Evolutionary conservation across 352 stramenopile species (phyloP).

Genomic region (Phytophthora syringae): DNA sequence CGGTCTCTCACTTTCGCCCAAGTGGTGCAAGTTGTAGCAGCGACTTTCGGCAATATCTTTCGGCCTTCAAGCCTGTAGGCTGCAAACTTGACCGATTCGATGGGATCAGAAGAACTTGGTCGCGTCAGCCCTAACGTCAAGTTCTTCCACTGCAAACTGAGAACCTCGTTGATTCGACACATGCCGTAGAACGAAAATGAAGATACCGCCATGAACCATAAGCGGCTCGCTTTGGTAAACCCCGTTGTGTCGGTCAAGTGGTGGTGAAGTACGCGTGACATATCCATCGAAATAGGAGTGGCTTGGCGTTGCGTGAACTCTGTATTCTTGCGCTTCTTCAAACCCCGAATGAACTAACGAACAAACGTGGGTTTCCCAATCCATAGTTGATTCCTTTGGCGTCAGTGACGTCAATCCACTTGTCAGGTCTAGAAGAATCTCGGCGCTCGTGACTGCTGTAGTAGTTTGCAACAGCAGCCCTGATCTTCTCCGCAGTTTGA

Average conservation of each 20-base stretch:
- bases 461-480: slow-evolving; percentile 16
- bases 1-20: not conserved
- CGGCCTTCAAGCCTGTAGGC: slow-evolving; percentile 12
- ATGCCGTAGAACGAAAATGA: slow-evolving; percentile 19
- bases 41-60: slow-evolving; percentile 10
- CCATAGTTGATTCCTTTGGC: not conserved
- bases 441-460: slow-evolving; percentile 1
- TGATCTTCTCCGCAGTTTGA: slow-evolving; percentile 11
- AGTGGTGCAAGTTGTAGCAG: slow-evolving; percentile 5
- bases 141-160: slow-evolving; percentile 12
- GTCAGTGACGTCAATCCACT: slow-evolving; percentile 10
- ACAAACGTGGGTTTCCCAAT: slow-evolving; percentile 1
- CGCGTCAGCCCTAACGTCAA: slow-evolving; percentile 3
- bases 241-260: not conserved
- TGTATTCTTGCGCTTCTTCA: slow-evolving; percentile 2
- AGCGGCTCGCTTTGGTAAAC: not conserved
- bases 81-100: not conserved
- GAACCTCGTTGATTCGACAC: slow-evolving; percentile 16
- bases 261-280: slow-evolving; percentile 2
- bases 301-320: slow-evolving; percentile 17
- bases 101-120: not conserved
- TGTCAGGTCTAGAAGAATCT: slow-evolving; percentile 7
- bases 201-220: slow-evolving; percentile 9
- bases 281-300: slow-evolving; percentile 8
- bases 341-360: slow-evolving; percentile 5